phyloP scores from a whole-genome alignment of 768 basidiomycete genomes.

The Pleurotus pulmonarius region DNA sequence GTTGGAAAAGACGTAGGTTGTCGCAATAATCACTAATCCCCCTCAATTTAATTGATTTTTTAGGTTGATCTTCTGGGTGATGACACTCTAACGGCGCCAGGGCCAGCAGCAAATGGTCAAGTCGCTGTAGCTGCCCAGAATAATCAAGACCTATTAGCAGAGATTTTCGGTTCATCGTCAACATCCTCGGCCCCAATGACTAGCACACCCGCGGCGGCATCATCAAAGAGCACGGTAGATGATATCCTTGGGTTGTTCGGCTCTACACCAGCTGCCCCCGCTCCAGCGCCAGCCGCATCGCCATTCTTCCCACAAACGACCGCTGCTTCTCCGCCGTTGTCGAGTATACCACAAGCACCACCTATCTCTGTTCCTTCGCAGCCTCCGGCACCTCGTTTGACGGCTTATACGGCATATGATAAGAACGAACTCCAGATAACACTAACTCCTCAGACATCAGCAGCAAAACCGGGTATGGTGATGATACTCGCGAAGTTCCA shows the following conservation, averaged over 20 bases:
- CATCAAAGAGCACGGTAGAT: slow-evolving; percentile 64
- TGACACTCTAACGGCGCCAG: slow-evolving; percentile 46
- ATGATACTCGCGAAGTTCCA: slow-evolving; percentile 90
- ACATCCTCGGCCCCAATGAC: slow-evolving; percentile 29
- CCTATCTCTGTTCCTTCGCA: slow-evolving; percentile 30
- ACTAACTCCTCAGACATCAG: slow-evolving; percentile 81
- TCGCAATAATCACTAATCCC: background rate
- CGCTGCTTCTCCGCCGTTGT: slow-evolving; percentile 21
- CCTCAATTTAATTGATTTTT: slow-evolving; percentile 9
- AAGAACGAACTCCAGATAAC: slow-evolving; percentile 88
- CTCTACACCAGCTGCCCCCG: slow-evolving; percentile 33
- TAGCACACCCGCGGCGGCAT: slow-evolving; percentile 35
- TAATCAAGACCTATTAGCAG: slow-evolving; percentile 86
- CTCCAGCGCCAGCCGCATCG: slow-evolving; percentile 25
- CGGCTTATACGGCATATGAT: slow-evolving; percentile 85
- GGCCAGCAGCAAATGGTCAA: slow-evolving; percentile 38
- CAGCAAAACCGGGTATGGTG: slow-evolving; percentile 81
- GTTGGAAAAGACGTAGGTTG: slow-evolving; percentile 64
- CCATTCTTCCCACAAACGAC: slow-evolving; percentile 15
- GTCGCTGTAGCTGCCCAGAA: slow-evolving; percentile 40
- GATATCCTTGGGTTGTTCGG: slow-evolving; percentile 93
- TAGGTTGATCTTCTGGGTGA: slow-evolving; percentile 81
- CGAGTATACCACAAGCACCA: slow-evolving; percentile 33
- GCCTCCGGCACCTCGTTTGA: slow-evolving; percentile 47
- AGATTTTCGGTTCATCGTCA: slow-evolving; percentile 75